Percentiles rank a stretch among this genome's conserved stretches.
Evolutionary conservation across 2,329 filamentous ascomycete genomes (phyloP).

Genomic region (Fusarium subglutinans): DNA sequence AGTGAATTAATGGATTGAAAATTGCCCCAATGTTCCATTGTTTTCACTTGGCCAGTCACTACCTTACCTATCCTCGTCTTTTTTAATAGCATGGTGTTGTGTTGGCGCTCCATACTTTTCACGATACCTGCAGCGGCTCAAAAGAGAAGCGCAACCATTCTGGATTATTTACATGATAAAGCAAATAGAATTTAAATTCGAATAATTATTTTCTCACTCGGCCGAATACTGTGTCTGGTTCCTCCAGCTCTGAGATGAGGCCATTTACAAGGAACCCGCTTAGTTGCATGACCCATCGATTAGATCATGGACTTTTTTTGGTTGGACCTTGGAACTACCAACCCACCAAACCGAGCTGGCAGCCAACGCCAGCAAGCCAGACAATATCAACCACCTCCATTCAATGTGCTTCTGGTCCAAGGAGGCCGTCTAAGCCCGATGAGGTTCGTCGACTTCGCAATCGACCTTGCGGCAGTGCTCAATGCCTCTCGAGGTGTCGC

Average conservation of each 20-base stretch:
- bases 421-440: constrained; percentile 51
- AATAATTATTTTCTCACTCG: not conserved
- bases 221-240: not conserved
- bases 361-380: constrained; percentile 30
- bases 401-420: constrained; percentile 39
- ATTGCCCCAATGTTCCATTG: not conserved
- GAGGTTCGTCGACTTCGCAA: constrained; percentile 70
- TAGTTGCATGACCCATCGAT: constrained; percentile 45
- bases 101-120: not conserved
- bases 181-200: not conserved
- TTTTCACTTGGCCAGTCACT: not conserved
- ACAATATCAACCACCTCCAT: not conserved
- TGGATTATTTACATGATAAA: not conserved
- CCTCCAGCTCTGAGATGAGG: not conserved
- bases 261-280: constrained; percentile 30
- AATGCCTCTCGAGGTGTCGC: constrained; percentile 76
- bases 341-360: constrained; percentile 29
- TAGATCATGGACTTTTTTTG: constrained; percentile 42
- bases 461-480: constrained; percentile 77
- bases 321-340: constrained; percentile 10
- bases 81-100: not conserved
- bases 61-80: not conserved
- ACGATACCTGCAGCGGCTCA: not conserved
- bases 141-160: not conserved
- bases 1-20: not conserved